Evolutionary conservation across 148 eudicot species (phyloP), one percentile per base, ranked within the genome.

Genomic region (Linanthus parryae): DNA sequence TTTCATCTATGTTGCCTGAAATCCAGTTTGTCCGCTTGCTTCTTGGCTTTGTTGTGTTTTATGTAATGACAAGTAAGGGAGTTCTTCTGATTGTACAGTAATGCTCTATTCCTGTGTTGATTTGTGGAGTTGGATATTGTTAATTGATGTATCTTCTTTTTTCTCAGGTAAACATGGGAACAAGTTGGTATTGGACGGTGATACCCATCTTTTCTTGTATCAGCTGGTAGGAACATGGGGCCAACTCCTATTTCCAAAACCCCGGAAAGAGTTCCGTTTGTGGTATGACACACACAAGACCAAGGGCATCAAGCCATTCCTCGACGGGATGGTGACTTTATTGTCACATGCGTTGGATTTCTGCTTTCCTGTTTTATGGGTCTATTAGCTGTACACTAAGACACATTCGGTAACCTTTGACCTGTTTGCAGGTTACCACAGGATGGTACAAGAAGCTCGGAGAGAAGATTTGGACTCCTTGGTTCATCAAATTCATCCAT

Each of bases 221-320:
- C 99, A 70, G 72, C 64, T 92, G 65, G 99, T 92, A 46, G 98
- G 99, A 17, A 92, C 99, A n/a, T 92, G 99, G 99, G 99, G 99
- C 54, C 96, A 92, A 68, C 99, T 92, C 72, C 77, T 91, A 44
- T 92, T 92, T 67, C 99, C 99, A 30, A 87, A 61, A 59, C 99
- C 96, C 21, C 88, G 99, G 99, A 92, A 88, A 69, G 96, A 92
- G 61, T 92, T 92, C 46, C 96, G 99, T 19, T 51, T 82, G 50
- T 88, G 99, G 99, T 84, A 92, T 46, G 99, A 92, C 58, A 66
- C 57, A 15, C 96, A 92, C 68, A 92, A 92, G 73, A 76, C 85
- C 34, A 81, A 69, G 61, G 88, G 78, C 60, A 56, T 84, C 36
- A 92, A 81, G 74, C 99, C 99, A 25, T 54, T 69, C 68, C 78